Conservation (phyloP, 202 grass and related monocot genomes). For the Setaria italica region DNA sequence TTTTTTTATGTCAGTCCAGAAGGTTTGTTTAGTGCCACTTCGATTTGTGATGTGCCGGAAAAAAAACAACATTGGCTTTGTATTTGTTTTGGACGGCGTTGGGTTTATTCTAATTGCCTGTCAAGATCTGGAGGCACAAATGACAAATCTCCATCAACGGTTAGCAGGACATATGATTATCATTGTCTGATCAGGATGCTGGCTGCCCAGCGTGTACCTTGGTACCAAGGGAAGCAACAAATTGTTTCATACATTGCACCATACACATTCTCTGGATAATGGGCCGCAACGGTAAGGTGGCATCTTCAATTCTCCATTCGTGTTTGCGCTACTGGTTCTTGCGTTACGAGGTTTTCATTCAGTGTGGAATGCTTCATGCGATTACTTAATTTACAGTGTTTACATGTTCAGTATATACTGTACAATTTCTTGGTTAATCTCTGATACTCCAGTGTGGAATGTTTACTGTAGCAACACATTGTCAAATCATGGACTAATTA, state of each 20-base stretch:
- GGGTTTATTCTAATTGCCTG: not conserved
- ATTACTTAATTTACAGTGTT: not conserved
- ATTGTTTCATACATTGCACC: not conserved
- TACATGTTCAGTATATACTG: not conserved
- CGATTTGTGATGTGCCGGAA: not conserved
- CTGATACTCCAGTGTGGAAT: too few relatives aligned
- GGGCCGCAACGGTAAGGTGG: not conserved
- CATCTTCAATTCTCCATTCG: not conserved
- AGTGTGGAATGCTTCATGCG: not conserved
- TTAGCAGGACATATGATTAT: not conserved
- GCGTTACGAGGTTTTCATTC: not conserved
- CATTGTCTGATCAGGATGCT: not conserved
- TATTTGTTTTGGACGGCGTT: not conserved
- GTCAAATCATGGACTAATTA: too few relatives aligned
- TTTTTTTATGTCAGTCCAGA: slow-evolving; percentile 12
- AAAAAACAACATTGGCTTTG: not conserved
- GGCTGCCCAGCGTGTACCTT: not conserved
- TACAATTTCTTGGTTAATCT: not conserved
- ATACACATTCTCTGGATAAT: not conserved
- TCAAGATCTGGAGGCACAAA: not conserved
- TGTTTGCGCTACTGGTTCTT: not conserved
- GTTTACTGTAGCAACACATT: too few relatives aligned
- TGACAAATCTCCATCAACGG: not conserved
- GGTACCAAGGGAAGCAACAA: not conserved
- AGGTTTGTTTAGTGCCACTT: too few relatives aligned